A percentile compares a stretch with the other conserved stretches of the same genome.
These are phyloP conservation scores for Vicia faba DNA, from an alignment of 306 rosid genomes.

Conservation along the genomic window DNA sequence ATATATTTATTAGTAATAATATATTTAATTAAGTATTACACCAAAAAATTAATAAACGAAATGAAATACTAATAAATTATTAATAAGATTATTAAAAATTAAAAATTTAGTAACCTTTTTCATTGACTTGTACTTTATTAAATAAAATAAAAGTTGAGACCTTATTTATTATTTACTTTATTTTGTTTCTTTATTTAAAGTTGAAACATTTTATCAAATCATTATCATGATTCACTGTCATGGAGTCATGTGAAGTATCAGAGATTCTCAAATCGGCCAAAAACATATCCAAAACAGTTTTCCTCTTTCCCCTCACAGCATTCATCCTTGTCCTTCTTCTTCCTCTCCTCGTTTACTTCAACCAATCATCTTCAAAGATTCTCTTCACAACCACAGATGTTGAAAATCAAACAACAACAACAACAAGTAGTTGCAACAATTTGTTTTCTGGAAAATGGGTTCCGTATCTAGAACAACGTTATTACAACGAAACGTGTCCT, in stretches of 20 bases:
- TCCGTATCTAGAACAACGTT: conserved; percentile 46
- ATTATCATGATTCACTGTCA: neutral
- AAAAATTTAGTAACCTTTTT: too few species aligned
- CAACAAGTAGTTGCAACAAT: conserved; percentile 47
- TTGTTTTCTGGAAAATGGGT: conserved; percentile 78
- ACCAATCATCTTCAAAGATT: conserved; percentile 34
- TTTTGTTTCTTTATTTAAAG: neutral
- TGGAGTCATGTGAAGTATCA: conserved; percentile 30
- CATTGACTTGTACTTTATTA: too few species aligned
- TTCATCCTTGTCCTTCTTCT: conserved; percentile 39
- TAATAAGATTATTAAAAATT: too few species aligned
- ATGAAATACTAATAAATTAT: too few species aligned
- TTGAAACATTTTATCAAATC: neutral
- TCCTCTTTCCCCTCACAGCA: conserved; percentile 26
- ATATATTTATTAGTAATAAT: too few species aligned
- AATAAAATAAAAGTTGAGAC: too few species aligned
- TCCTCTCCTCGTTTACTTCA: conserved; percentile 35
- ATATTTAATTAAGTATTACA: too few species aligned
- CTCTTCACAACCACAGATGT: neutral
- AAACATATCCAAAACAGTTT: conserved; percentile 33
- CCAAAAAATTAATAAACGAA: too few species aligned
- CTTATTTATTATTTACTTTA: too few species aligned
- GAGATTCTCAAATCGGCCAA: conserved; percentile 38
- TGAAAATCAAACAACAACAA: conserved; percentile 2
- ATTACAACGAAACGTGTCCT: conserved; percentile 62